These are phyloP conservation scores for Ogataea trehalophila DNA, from an alignment of 805 yeast species.

Conservation along the genomic window DNA sequence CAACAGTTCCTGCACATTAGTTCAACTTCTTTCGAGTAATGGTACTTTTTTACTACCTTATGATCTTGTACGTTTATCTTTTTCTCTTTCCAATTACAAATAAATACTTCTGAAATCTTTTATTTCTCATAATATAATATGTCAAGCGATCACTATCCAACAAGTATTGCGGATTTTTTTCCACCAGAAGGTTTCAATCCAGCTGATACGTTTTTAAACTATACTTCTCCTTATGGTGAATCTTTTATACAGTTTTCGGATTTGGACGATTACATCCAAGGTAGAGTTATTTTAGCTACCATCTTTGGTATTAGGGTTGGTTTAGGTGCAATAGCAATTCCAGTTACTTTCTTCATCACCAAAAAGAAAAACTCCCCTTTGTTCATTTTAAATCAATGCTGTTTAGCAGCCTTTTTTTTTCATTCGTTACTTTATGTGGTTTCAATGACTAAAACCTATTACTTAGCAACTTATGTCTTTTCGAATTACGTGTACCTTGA, in stretches of 20 bases:
- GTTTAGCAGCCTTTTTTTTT: slow-evolving; percentile 50
- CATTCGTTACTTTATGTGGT: slow-evolving; percentile 58
- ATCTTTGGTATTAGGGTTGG: slow-evolving; percentile 59
- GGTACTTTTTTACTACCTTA: too few relatives aligned
- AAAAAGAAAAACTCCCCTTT: slow-evolving; percentile 59
- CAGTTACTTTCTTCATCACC: slow-evolving; percentile 43
- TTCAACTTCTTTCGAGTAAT: neutral
- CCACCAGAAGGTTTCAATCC: slow-evolving; percentile 21
- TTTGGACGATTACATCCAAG: slow-evolving; percentile 34
- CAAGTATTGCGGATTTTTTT: neutral
- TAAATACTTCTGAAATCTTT: too few relatives aligned
- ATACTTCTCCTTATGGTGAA: slow-evolving; percentile 39
- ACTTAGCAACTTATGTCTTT: slow-evolving; percentile 41
- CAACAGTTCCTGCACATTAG: too few relatives aligned
- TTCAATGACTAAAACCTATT: slow-evolving; percentile 49
- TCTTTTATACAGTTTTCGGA: slow-evolving; percentile 35
- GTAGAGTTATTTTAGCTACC: slow-evolving; percentile 35
- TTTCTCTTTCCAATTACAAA: too few relatives aligned
- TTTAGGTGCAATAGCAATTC: slow-evolving; percentile 42
- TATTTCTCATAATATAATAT: neutral
- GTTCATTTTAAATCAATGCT: slow-evolving; percentile 64
- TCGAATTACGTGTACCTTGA: slow-evolving; percentile 42
- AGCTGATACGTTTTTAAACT: slow-evolving; percentile 28
- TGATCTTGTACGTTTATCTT: too few relatives aligned
- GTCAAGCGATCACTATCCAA: neutral